phyloP scores from a whole-genome alignment of 192 early-diverging fungal species.

The Mortierella alpina region DNA sequence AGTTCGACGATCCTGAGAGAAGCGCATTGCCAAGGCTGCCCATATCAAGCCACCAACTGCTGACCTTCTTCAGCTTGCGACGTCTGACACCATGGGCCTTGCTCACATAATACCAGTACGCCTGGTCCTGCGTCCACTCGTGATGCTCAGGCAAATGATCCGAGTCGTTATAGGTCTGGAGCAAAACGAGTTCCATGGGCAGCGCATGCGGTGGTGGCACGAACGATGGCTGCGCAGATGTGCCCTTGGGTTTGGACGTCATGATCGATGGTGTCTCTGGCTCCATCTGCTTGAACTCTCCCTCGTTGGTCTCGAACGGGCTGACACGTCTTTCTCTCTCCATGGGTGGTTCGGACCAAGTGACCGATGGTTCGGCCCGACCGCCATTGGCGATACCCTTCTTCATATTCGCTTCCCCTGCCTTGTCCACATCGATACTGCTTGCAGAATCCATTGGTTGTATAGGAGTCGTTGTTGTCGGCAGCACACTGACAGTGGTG shows the following conservation, averaged over 20 bases:
- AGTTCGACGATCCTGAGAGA: constrained; percentile 18
- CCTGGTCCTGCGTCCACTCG: constrained; percentile 50
- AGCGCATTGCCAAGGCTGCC: constrained; percentile 29
- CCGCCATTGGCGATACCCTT: neutral
- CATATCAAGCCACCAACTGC: constrained; percentile 52
- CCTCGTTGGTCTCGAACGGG: constrained; percentile 35
- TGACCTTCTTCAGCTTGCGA: constrained; percentile 52
- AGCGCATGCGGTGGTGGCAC: constrained; percentile 42
- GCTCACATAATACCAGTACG: constrained; percentile 51
- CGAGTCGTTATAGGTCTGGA: constrained; percentile 52
- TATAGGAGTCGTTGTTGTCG: no score
- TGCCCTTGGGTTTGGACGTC: neutral
- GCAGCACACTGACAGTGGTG: neutral
- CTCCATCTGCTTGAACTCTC: constrained; percentile 29
- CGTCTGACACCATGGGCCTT: constrained; percentile 47
- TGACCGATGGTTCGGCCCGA: no score
- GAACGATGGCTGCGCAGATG: constrained; percentile 14
- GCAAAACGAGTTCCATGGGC: constrained; percentile 47
- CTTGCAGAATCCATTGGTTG: no score
- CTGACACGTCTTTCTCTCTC: constrained; percentile 17
- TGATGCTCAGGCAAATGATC: constrained; percentile 51
- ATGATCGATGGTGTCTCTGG: constrained; percentile 1
- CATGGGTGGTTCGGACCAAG: neutral
- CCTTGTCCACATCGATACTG: no score
- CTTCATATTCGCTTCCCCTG: neutral